Evolutionary conservation across 768 basidiomycete genomes (phyloP).

Genomic region (Leucocoprinus birnbaumii): DNA sequence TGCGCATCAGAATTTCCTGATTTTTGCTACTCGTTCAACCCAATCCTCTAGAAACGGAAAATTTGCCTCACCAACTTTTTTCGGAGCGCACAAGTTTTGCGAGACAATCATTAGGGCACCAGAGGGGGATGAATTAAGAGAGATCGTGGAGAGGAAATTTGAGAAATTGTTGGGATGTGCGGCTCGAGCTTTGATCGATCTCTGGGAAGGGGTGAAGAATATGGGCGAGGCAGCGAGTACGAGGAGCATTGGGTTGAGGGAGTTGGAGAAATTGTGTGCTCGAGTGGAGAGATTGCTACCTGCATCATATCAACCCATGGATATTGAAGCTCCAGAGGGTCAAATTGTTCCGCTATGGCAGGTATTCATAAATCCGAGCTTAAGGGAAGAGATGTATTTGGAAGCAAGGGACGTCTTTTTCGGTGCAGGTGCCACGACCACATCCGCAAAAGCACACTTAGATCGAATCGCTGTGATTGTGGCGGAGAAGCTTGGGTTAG

Average conservation of each 20-base stretch:
- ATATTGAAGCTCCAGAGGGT: constrained; percentile 29
- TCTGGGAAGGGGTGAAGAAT: constrained; percentile 65
- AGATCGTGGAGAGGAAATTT: constrained; percentile 70
- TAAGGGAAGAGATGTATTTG: constrained; percentile 87
- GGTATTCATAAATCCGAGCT: constrained; percentile 64
- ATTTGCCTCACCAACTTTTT: constrained; percentile 66
- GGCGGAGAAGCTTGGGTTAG: constrained; percentile 62
- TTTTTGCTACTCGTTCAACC: constrained; percentile 87
- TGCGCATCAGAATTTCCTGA: constrained; percentile 75
- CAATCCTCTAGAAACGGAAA: constrained; percentile 40
- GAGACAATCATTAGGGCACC: constrained; percentile 68
- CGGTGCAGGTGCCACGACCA: constrained; percentile 58
- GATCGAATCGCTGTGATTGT: constrained; percentile 50
- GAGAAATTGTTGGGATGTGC: constrained; percentile 51
- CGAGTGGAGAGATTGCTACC: constrained; percentile 67
- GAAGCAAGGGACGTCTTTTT: constrained; percentile 93
- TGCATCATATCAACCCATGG: constrained; percentile 38
- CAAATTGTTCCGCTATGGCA: constrained; percentile 28
- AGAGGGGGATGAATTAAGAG: constrained; percentile 59
- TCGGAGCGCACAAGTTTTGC: constrained; percentile 81
- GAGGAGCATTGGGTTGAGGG: constrained; percentile 69
- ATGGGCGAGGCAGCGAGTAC: constrained; percentile 50
- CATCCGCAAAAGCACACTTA: constrained; percentile 45
- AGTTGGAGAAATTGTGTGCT: constrained; percentile 81
- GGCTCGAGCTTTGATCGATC: constrained; percentile 49